A percentile compares a stretch with the other conserved stretches of the same genome.
These are phyloP conservation scores for Silene vulgaris DNA, from an alignment of 179 eudicot genomes.

Conservation along the genomic window DNA sequence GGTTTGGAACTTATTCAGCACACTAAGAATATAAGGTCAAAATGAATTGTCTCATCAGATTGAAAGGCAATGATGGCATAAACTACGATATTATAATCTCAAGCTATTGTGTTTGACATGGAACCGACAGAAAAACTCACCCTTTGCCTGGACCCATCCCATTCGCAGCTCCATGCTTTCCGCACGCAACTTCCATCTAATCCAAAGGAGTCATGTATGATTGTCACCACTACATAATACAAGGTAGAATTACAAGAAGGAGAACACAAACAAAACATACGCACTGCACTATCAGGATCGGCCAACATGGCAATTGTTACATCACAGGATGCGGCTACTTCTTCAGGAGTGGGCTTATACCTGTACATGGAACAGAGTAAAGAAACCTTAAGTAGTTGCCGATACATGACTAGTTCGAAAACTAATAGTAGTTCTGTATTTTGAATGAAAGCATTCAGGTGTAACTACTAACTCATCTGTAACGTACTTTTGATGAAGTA, in stretches of 20 bases:
- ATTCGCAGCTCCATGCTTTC: slow-evolving; percentile 66
- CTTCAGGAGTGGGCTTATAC: slow-evolving; percentile 71
- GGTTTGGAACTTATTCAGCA: background rate
- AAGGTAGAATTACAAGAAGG: slow-evolving; percentile 12
- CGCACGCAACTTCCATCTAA: slow-evolving; percentile 86
- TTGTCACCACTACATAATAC: slow-evolving; percentile 20
- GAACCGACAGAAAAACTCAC: slow-evolving; percentile 32
- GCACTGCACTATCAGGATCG: slow-evolving; percentile 97
- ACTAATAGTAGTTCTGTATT: too few relatives aligned
- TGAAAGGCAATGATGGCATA: too few relatives aligned
- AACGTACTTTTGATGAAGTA: too few relatives aligned
- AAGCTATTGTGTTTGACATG: background rate
- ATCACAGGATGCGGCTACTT: slow-evolving; percentile 90
- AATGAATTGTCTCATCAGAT: too few relatives aligned
- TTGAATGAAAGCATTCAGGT: too few relatives aligned
- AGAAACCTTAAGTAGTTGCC: background rate
- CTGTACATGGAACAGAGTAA: slow-evolving; percentile 33
- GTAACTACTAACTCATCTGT: too few relatives aligned
- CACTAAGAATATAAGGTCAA: background rate
- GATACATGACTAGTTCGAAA: too few relatives aligned
- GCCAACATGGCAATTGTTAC: slow-evolving; percentile 98
- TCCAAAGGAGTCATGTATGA: slow-evolving; percentile 23
- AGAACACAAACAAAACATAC: slow-evolving; percentile 37
- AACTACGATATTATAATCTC: too few relatives aligned
- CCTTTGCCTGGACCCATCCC: slow-evolving; percentile 95